These are phyloP conservation scores for Exserohilum turcica DNA, from an alignment of 2,329 filamentous ascomycete species.

Conservation along the genomic window DNA sequence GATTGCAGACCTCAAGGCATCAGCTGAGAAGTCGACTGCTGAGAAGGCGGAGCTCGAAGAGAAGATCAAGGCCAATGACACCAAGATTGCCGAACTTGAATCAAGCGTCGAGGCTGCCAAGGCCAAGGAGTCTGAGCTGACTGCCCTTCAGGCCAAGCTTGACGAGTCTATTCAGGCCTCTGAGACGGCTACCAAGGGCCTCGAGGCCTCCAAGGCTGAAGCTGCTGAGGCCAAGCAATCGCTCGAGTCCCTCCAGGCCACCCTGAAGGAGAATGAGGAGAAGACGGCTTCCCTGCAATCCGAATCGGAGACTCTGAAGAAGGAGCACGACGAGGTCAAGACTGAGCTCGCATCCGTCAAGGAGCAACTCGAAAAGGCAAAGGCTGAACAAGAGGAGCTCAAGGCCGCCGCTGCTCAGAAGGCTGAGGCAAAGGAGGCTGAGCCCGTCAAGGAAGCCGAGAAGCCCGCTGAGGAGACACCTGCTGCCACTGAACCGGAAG, in stretches of 20 bases:
- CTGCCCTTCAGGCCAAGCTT: slow-evolving; percentile 26
- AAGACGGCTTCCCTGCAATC: slow-evolving; percentile 19
- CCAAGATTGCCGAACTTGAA: slow-evolving; percentile 32
- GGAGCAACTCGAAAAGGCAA: slow-evolving; percentile 27
- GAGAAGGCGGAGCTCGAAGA: slow-evolving; percentile 30
- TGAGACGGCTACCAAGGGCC: slow-evolving; percentile 19
- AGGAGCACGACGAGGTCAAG: slow-evolving; percentile 26
- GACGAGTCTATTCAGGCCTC: slow-evolving; percentile 19
- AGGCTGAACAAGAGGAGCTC: slow-evolving; percentile 20
- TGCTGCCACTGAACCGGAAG: not conserved
- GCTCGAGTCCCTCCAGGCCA: slow-evolving; percentile 17
- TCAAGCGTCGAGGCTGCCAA: slow-evolving; percentile 22
- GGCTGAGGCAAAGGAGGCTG: slow-evolving; percentile 24
- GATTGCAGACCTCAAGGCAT: slow-evolving; percentile 31
- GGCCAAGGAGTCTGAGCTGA: slow-evolving; percentile 23
- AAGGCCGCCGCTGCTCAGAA: slow-evolving; percentile 27
- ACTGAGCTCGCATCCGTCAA: slow-evolving; percentile 25
- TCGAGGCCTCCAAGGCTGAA: slow-evolving; percentile 25
- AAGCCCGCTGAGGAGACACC: slow-evolving; percentile 4
- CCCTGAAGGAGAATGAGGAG: slow-evolving; percentile 22
- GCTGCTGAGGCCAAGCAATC: slow-evolving; percentile 19
- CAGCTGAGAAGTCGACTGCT: slow-evolving; percentile 25
- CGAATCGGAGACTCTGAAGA: slow-evolving; percentile 23
- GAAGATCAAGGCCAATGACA: slow-evolving; percentile 30
- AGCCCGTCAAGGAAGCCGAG: slow-evolving; percentile 19